Percentiles rank a stretch among this genome's conserved stretches.
These are phyloP conservation scores for Tetrapyrgos nigripes DNA, from an alignment of 1,284 basidiomycete species.

Conservation along the genomic window DNA sequence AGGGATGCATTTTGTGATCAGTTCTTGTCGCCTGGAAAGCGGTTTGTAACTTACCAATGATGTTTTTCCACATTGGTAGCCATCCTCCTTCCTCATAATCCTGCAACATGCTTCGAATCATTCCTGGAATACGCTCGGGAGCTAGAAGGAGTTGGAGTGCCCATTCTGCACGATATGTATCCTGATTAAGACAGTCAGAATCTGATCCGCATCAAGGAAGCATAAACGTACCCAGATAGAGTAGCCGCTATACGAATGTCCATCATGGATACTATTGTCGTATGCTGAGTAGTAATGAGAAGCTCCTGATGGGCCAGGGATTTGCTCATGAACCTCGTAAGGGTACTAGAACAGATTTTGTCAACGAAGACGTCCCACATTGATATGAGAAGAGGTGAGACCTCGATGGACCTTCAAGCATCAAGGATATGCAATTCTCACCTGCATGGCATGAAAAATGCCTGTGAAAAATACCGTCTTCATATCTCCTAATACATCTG, in stretches of 20 bases:
- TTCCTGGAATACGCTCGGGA: slow-evolving; percentile 75
- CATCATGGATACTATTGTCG: slow-evolving; percentile 66
- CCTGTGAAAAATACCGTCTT: slow-evolving; percentile 70
- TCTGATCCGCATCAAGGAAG: background rate
- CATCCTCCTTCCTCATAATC: slow-evolving; percentile 83
- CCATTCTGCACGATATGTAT: slow-evolving; percentile 83
- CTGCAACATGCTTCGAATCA: slow-evolving; percentile 83
- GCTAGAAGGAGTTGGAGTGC: slow-evolving; percentile 80
- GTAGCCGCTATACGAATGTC: slow-evolving; percentile 80
- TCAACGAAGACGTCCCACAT: slow-evolving; percentile 6
- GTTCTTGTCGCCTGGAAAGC: no score
- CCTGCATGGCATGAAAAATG: slow-evolving; percentile 74
- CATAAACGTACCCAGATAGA: slow-evolving; percentile 73
- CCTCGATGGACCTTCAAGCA: no score
- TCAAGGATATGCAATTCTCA: slow-evolving; percentile 31
- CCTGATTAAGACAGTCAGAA: slow-evolving; percentile 42
- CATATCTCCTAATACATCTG: slow-evolving; percentile 54
- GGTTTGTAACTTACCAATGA: slow-evolving; percentile 70
- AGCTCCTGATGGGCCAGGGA: background rate
- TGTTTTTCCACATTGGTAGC: slow-evolving; percentile 92
- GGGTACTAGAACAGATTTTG: slow-evolving; percentile 64
- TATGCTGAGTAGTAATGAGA: slow-evolving; percentile 81
- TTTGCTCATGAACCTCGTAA: slow-evolving; percentile 74
- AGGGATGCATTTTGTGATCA: no score
- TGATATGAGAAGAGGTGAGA: no score